phyloP scores from a whole-genome alignment of 2,329 filamentous ascomycete genomes.

The Talaromyces sp. region DNA sequence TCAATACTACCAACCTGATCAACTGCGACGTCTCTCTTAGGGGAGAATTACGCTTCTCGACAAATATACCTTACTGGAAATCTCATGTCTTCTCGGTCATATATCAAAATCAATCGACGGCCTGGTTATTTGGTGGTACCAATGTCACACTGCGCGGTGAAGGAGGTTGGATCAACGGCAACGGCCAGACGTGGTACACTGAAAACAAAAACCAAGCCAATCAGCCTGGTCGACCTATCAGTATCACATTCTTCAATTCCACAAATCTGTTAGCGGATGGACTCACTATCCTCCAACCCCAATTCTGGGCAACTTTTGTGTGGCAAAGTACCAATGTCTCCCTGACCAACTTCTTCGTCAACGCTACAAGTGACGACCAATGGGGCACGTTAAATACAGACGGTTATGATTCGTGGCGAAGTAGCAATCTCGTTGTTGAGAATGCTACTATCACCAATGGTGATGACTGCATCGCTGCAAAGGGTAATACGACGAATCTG shows the following conservation, averaged over 20 bases:
- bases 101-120: conserved; percentile 56
- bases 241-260: conserved; percentile 50
- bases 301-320: conserved; percentile 51
- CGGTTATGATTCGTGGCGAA: conserved; percentile 52
- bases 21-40: conserved; percentile 29
- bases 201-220: conserved; percentile 47
- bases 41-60: conserved; percentile 38
- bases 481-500: conserved; percentile 41
- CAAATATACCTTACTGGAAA: conserved; percentile 53
- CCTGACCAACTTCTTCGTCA: conserved; percentile 54
- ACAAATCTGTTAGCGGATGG: conserved; percentile 49
- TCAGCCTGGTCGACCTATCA: conserved; percentile 49
- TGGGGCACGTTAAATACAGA: conserved; percentile 51
- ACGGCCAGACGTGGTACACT: conserved; percentile 57
- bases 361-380: conserved; percentile 44
- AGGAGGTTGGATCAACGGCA: conserved; percentile 57
- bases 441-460: conserved; percentile 44
- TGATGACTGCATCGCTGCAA: conserved; percentile 42
- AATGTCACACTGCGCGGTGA: conserved; percentile 50
- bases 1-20: conserved; percentile 26
- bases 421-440: conserved; percentile 43
- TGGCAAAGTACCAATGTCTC: conserved; percentile 50
- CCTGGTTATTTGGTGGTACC: conserved; percentile 55
- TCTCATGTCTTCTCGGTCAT: conserved; percentile 50
- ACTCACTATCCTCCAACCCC: conserved; percentile 48